Evolutionary conservation across 1,284 basidiomycete genomes (phyloP), one percentile per base, ranked within the genome.

Genomic region (Fomitopsis palustris): DNA sequence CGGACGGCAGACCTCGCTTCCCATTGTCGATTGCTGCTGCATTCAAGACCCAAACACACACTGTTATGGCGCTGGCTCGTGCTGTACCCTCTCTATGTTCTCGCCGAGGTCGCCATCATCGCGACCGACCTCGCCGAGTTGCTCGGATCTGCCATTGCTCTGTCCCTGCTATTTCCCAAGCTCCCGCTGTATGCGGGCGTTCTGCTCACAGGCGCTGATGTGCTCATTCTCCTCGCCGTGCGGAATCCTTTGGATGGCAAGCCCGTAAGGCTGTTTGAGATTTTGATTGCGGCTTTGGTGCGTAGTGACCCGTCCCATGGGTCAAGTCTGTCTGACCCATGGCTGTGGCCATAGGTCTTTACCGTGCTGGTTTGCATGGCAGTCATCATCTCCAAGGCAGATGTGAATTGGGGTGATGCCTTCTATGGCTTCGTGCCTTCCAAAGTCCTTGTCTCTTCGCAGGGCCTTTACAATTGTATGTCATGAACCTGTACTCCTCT

Each of bases 391-490:
- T 81, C 88, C 29, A 86, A 84, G 69, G 83, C 95, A 25, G 66
- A 83, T 45, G 87, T 96, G 0, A 68, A 87, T 38, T 97, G 95
- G 95, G 81, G 77, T 17, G 75, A 77, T 33, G 90, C 91, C 1
- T 96, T 98, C 72, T 68, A 84, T n/a, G 96, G 96, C 9, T 96
- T 86, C 67, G 67, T 98, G 12, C 96, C 96, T 0, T 89, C 88
- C 1, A 85, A 85, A 58, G 77, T 78, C 21, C 75, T 92, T 25
- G 81, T 93, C 61, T 69, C 80, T 45, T 77, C 78, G 0, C 83
- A 84, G 17, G 84, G 87, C 8, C 76, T 98, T 1, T 98, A 97
- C 71, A 87, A 88, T 7, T 90, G 92, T 89, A 70, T 54, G 81
- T n/a, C 57, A 29, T 54, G 3, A 12, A 42, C 9, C 33, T 42